phyloP scores from a whole-genome alignment of 306 rosid genomes.

The Castanospermum australe region DNA sequence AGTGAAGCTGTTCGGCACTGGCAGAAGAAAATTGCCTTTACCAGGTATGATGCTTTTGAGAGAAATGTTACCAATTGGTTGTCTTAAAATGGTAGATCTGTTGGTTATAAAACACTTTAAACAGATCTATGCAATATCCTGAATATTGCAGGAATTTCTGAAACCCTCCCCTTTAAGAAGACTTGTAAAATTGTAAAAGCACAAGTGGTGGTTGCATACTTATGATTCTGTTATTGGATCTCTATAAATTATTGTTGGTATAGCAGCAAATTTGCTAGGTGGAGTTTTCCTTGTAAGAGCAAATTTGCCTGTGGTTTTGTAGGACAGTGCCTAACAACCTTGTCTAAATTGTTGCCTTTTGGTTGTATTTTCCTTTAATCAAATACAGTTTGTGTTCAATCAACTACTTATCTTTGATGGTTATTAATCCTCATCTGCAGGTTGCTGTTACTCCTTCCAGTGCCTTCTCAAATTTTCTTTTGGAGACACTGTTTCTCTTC shows the following conservation, averaged over 20 bases:
- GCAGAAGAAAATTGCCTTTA: constrained; percentile 21
- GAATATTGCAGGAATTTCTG: neutral
- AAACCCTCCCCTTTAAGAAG: neutral
- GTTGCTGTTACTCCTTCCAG: constrained; percentile 30
- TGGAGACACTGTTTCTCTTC: constrained; percentile 31
- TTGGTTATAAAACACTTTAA: constrained; percentile 10
- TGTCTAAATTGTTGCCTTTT: neutral
- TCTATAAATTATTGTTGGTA: neutral
- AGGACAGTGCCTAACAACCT: neutral
- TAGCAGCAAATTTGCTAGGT: neutral
- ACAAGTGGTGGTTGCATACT: neutral
- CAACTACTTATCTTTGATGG: neutral
- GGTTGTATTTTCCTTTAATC: neutral
- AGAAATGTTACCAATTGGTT: constrained; percentile 3
- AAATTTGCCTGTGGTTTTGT: neutral
- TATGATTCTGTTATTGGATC: neutral
- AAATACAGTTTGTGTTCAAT: neutral
- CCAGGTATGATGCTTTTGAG: constrained; percentile 41
- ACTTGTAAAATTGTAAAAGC: neutral
- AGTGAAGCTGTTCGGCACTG: constrained; percentile 27
- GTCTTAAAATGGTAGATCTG: neutral
- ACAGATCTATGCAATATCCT: neutral
- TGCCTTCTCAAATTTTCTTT: constrained; percentile 49
- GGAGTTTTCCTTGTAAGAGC: neutral
- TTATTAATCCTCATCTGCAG: constrained; percentile 39